Conservation (phyloP, 495 filamentous ascomycete genomes). For the Barbatosphaeria neglecta region DNA sequence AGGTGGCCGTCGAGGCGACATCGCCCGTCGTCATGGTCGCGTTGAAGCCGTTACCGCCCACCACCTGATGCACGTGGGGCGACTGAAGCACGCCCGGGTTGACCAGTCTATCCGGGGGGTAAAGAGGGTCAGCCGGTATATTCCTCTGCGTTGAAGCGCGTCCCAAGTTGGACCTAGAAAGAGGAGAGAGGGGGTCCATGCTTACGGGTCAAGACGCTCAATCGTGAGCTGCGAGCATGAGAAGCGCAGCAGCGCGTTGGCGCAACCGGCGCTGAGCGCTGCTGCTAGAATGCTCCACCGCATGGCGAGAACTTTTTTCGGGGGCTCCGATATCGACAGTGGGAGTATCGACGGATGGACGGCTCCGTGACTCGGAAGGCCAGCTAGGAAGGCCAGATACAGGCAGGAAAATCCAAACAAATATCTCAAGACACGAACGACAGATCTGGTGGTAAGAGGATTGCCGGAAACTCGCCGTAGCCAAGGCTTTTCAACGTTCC, state of each 20-base stretch:
- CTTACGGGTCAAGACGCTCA: constrained; percentile 19
- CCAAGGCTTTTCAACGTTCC: too few species aligned
- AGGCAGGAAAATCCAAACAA: too few species aligned
- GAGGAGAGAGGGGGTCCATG: too few species aligned
- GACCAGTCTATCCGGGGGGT: constrained; percentile 5
- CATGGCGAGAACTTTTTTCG: background rate
- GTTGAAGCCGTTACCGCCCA: constrained; percentile 21
- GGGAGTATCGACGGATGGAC: too few species aligned
- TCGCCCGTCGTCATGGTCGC: constrained; percentile 22
- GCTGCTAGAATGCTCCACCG: background rate
- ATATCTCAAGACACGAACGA: too few species aligned
- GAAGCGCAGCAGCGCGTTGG: constrained; percentile 18
- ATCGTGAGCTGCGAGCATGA: constrained; percentile 20
- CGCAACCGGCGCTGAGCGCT: background rate
- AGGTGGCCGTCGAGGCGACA: constrained; percentile 13
- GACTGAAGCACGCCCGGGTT: constrained; percentile 19
- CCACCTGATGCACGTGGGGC: constrained; percentile 22
- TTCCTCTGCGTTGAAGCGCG: too few species aligned
- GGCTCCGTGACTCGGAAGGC: too few species aligned
- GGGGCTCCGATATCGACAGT: too few species aligned
- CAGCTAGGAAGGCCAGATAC: too few species aligned
- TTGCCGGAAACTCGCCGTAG: too few species aligned
- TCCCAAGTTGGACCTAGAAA: too few species aligned
- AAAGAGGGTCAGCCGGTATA: background rate
- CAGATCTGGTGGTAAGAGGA: too few species aligned